These are phyloP conservation scores for Conoideocrella luteorostrata DNA, from an alignment of 2,329 filamentous ascomycete genomes.

Conservation along the genomic window DNA sequence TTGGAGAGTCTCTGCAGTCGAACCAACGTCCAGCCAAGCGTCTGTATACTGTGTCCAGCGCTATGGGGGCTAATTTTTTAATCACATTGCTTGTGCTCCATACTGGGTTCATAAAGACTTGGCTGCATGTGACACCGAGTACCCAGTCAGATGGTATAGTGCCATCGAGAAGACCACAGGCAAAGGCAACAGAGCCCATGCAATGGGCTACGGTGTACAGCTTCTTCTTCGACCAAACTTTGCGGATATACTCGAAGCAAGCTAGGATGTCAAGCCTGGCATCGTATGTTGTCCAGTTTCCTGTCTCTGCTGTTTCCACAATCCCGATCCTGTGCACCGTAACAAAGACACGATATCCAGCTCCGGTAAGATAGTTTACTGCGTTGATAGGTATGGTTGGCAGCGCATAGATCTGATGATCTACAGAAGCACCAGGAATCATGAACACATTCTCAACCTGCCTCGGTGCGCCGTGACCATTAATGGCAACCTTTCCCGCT, in stretches of 20 bases:
- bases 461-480: constrained; percentile 15
- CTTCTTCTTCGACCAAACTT: constrained; percentile 26
- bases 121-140: constrained; percentile 49
- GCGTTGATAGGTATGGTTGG: constrained; percentile 58
- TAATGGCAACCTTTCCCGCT: constrained; percentile 22
- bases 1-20: constrained; percentile 42
- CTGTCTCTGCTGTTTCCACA: constrained; percentile 37
- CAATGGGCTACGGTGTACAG: constrained; percentile 57
- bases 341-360: constrained; percentile 55
- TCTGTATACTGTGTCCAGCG: constrained; percentile 43
- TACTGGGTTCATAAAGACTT: constrained; percentile 58
- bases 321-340: constrained; percentile 52
- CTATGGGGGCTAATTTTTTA: constrained; percentile 45
- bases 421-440: constrained; percentile 56
- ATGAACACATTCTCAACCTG: constrained; percentile 46
- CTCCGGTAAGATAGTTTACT: constrained; percentile 55
- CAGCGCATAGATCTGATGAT: constrained; percentile 56
- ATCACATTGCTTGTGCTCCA: constrained; percentile 50
- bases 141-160: constrained; percentile 53
- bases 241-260: constrained; percentile 46
- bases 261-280: constrained; percentile 53
- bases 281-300: constrained; percentile 53
- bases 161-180: constrained; percentile 54
- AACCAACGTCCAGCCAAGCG: constrained; percentile 48
- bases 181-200: constrained; percentile 55